Base-by-base conservation (phyloP, 306 rosid species). In the Cicer bijugum region DNA sequence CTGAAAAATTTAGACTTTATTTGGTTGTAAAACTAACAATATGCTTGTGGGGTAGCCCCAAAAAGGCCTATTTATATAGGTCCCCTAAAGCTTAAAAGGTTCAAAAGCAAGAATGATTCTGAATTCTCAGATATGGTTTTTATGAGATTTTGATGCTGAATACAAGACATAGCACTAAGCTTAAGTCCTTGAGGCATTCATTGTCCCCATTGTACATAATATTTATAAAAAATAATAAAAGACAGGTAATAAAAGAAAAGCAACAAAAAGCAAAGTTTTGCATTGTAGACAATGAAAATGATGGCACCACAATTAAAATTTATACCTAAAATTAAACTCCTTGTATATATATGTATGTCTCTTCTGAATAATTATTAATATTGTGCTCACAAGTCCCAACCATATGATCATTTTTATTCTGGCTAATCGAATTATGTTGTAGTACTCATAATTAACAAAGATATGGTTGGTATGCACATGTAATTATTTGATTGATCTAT, bases 81-180 rank as follows among this genome's bases (percentile, higher is more conserved):
- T 4, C 19, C 82, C 83, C 63, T 75, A 62, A 48, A 17, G 12
- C 75, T 42, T 76, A 77, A 90, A 82, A 82, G 81, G 77, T 82
- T 85, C 90, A 86, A 87, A 89, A 88, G 93, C 82, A 76, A 86
- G 81, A 91, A 91, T 89, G 91, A 88, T 93, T 79, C 84, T 77
- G 20, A 86, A 82, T 84, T 64, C 75, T 53, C 66, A 61, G 78
- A 81, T 78, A 82, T 82, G 85, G 75, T 60, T 83, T 86, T 8
- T 79, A 28, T 28, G 75, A 79, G 93, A 89, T 85, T 82, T 81
- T 84, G 86, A 85, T 82, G 90, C 91, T 89, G 91, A 91, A 91
- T 80, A 84, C 87, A 84, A 93, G 89, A 89, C 90, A 85, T 60
- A 67, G 80, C 92, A 88, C 82, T 86, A 57, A 33, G 74, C 51